Evolutionary conservation across 495 filamentous ascomycete species (phyloP).

Genomic region (Talaromyces ruber): DNA sequence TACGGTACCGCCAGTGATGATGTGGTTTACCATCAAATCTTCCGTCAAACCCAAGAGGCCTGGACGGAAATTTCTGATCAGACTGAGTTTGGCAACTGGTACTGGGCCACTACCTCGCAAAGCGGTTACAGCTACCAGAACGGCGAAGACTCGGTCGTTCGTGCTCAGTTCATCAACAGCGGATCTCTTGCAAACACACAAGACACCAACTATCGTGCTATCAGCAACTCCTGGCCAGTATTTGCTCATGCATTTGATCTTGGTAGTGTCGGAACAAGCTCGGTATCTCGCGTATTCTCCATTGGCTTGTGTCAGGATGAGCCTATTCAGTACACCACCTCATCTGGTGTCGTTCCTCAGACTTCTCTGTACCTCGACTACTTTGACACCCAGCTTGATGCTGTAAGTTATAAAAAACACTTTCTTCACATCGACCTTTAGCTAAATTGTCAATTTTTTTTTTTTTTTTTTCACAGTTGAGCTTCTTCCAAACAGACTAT

Average conservation of each 20-base stretch:
- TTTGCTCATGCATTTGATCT: conserved; percentile 47
- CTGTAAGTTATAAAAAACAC: conserved; percentile 17
- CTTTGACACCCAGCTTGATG: conserved; percentile 35
- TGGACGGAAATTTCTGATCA: conserved; percentile 47
- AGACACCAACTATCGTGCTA: conserved; percentile 44
- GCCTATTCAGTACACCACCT: conserved; percentile 43
- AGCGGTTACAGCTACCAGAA: conserved; percentile 36
- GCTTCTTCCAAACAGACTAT: conserved; percentile 19
- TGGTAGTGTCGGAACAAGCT: conserved; percentile 28
- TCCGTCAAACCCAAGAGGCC: conserved; percentile 39
- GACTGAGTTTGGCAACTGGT: conserved; percentile 53
- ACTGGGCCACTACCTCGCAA: conserved; percentile 40
- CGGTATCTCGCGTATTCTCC: conserved; percentile 37
- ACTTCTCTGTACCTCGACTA: conserved; percentile 48
- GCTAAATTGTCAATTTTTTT: neutral
- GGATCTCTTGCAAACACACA: conserved; percentile 36
- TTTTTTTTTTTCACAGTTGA: neutral
- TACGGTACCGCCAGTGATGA: conserved; percentile 30
- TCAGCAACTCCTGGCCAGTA: conserved; percentile 42
- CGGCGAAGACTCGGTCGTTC: conserved; percentile 37
- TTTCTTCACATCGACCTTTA: neutral
- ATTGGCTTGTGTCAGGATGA: conserved; percentile 44
- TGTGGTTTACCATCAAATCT: conserved; percentile 46
- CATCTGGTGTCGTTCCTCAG: conserved; percentile 20
- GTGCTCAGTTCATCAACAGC: conserved; percentile 32